Evolutionary conservation across 1,284 basidiomycete species (phyloP).

Genomic region (Cutaneotrichosporon sp.): DNA sequence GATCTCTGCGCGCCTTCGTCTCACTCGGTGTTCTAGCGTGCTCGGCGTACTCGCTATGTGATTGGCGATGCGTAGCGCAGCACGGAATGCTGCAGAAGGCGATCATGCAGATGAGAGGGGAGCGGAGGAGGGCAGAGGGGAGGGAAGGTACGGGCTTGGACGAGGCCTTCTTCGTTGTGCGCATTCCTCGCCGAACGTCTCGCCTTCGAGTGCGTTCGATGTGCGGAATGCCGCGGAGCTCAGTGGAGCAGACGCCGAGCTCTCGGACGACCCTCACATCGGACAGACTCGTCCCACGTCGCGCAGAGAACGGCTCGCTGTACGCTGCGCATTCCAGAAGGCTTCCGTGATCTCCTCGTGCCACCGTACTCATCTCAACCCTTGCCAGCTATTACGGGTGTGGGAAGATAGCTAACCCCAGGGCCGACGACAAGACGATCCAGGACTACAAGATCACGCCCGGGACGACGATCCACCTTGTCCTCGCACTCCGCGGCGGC

Average conservation of each 20-base stretch:
- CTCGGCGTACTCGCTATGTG: neutral
- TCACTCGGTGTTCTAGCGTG: neutral
- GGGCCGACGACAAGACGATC: constrained; percentile 82
- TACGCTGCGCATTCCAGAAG: neutral
- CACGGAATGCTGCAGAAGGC: too few species aligned
- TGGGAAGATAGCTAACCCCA: constrained; percentile 27
- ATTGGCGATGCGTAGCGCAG: too few species aligned
- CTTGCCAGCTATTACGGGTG: neutral
- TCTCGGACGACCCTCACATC: too few species aligned
- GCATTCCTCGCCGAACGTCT: too few species aligned
- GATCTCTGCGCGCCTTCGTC: neutral
- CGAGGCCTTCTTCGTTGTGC: too few species aligned
- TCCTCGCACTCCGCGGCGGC: constrained; percentile 88
- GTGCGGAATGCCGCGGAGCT: too few species aligned
- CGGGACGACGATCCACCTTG: constrained; percentile 85
- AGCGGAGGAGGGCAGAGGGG: too few species aligned
- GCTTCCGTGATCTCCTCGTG: too few species aligned
- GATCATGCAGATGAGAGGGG: too few species aligned
- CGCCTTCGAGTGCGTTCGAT: too few species aligned
- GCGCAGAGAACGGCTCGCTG: neutral
- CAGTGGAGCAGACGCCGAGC: too few species aligned
- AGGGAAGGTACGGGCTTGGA: too few species aligned
- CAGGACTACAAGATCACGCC: constrained; percentile 77
- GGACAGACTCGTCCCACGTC: neutral
- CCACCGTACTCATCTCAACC: neutral